These are phyloP conservation scores for Echeveria elegans DNA, from an alignment of 164 flowering plant species.

Conservation along the genomic window DNA sequence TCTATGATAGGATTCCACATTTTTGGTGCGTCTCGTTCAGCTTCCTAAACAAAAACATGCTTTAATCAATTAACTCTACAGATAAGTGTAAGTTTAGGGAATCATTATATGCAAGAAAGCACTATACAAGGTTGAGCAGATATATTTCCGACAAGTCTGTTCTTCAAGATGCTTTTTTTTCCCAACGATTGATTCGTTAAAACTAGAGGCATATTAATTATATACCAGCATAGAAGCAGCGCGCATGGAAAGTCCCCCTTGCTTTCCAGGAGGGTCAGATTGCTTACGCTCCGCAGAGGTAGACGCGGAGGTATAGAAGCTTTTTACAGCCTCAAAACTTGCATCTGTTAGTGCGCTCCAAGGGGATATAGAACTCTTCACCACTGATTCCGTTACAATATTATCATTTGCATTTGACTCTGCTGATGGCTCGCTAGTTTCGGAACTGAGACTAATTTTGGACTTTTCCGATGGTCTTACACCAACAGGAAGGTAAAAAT, in stretches of 20 bases:
- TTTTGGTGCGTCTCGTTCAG: conserved; percentile 67
- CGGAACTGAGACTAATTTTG: conserved; percentile 16
- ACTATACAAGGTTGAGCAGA: not conserved
- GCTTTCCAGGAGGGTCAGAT: conserved; percentile 41
- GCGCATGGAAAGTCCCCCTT: conserved; percentile 64
- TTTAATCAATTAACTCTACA: not conserved
- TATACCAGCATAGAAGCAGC: conserved; percentile 97
- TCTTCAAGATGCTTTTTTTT: not conserved
- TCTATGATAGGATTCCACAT: conserved; percentile 72
- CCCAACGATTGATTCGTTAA: not conserved
- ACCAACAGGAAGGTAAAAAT: conserved; percentile 70
- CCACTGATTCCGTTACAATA: conserved; percentile 15
- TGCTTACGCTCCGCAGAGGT: conserved; percentile 27
- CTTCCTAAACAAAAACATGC: conserved; percentile 41
- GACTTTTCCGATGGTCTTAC: conserved; percentile 41
- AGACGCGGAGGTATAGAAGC: conserved; percentile 34
- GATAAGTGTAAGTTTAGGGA: not conserved
- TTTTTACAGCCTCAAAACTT: conserved; percentile 37
- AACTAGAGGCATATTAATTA: not conserved
- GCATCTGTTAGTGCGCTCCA: conserved; percentile 42
- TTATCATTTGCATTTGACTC: conserved; percentile 22
- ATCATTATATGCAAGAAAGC: not conserved
- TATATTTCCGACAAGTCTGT: not conserved
- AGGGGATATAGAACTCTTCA: conserved; percentile 21
- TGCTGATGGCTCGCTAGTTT: conserved; percentile 14